Percentiles rank a stretch among this genome's conserved stretches.
Evolutionary conservation across 2,329 filamentous ascomycete genomes (phyloP).

Genomic region (Xylaria sp.): DNA sequence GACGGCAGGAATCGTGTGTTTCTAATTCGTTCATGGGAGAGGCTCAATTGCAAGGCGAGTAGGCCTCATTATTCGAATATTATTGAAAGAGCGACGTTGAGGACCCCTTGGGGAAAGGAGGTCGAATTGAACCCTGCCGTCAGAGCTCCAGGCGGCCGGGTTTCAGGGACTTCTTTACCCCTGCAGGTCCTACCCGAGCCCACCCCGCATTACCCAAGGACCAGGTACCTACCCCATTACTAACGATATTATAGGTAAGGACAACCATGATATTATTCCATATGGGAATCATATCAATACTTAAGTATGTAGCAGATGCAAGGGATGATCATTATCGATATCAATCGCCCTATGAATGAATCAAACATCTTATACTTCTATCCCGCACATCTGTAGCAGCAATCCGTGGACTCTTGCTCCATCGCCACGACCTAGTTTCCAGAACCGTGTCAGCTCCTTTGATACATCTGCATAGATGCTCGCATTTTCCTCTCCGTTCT

Average conservation of each 20-base stretch:
- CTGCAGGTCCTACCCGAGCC: constrained; percentile 1
- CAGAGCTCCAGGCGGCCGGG: constrained; percentile 15
- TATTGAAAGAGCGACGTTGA: constrained; percentile 31
- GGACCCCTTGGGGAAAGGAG: constrained; percentile 11
- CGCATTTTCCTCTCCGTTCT: background rate
- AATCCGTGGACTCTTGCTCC: constrained; percentile 43
- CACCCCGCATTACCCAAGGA: background rate
- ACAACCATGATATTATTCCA: too few species aligned
- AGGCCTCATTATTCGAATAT: constrained; percentile 19
- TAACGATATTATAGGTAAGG: too few species aligned
- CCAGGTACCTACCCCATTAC: too few species aligned
- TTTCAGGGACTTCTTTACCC: constrained; percentile 23
- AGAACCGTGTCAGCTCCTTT: constrained; percentile 42
- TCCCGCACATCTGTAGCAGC: constrained; percentile 44
- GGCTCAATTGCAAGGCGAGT: background rate
- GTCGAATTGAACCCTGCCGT: background rate
- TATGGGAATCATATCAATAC: background rate
- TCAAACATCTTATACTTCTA: constrained; percentile 3
- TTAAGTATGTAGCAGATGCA: background rate
- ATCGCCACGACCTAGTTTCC: constrained; percentile 36
- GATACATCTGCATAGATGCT: constrained; percentile 26
- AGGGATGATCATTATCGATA: background rate
- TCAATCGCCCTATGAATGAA: too few species aligned
- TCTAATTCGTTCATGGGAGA: constrained; percentile 21
- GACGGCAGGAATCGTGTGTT: constrained; percentile 16